Evolutionary conservation across 2,329 filamentous ascomycete species (phyloP).

Genomic region (Gnomoniopsis sp.): DNA sequence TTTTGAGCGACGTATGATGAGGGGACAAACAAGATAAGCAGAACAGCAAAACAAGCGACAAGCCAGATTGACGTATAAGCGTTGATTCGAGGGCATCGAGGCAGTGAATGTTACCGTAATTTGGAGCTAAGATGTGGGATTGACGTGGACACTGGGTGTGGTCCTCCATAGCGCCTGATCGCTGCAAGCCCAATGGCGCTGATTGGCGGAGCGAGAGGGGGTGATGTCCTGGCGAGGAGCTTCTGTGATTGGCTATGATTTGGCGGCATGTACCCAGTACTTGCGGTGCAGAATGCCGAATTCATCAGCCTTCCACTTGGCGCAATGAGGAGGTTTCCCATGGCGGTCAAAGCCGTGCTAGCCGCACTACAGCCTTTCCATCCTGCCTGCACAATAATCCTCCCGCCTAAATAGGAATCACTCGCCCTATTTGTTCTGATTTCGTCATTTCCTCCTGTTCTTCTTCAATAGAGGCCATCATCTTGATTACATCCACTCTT

Average conservation of each 20-base stretch:
- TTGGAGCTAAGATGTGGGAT: background rate
- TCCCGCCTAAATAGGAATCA: too few species aligned
- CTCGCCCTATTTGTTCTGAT: too few species aligned
- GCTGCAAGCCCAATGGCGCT: background rate
- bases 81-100: background rate
- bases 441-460: too few species aligned
- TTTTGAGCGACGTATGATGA: too few species aligned
- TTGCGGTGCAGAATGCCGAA: background rate
- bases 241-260: background rate
- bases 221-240: background rate
- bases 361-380: constrained; percentile 19
- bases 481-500: too few species aligned
- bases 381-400: background rate
- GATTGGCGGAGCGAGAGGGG: background rate
- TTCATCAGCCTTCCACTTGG: constrained; percentile 11
- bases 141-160: background rate
- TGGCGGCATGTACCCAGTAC: background rate
- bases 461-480: too few species aligned
- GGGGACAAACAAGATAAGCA: too few species aligned
- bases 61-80: background rate
- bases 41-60: background rate
- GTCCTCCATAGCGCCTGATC: background rate
- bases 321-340: too few species aligned
- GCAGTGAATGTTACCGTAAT: background rate
- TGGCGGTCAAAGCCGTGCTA: constrained; percentile 22